Evolutionary conservation across 306 rosid genomes (phyloP).

Genomic region (Bauhinia variegata): DNA sequence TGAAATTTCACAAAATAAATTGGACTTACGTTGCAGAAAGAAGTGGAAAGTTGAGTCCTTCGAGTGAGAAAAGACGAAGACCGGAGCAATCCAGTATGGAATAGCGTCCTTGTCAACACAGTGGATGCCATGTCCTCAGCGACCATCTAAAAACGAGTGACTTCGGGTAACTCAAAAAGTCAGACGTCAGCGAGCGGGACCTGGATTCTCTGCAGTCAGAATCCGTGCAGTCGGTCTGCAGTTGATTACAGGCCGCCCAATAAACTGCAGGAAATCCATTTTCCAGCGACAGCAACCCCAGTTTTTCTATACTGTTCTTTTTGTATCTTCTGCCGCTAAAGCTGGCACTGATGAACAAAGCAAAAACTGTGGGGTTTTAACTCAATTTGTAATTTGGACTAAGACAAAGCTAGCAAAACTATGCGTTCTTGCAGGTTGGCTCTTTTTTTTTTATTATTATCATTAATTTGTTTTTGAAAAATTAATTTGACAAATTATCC

Average conservation of each 20-base stretch:
- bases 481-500: too few relatives aligned
- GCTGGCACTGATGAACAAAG: background rate
- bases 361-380: too few relatives aligned
- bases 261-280: too few relatives aligned
- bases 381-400: too few relatives aligned
- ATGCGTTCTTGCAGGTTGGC: too few relatives aligned
- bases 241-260: too few relatives aligned
- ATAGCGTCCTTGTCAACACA: slow-evolving; percentile 55
- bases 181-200: slow-evolving; percentile 24
- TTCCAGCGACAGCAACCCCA: slow-evolving; percentile 28
- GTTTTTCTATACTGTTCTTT: background rate
- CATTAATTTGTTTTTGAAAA: too few relatives aligned
- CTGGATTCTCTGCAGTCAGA: too few relatives aligned
- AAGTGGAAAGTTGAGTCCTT: slow-evolving; percentile 55
- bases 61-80: slow-evolving; percentile 43
- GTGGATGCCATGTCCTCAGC: slow-evolving; percentile 67
- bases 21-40: slow-evolving; percentile 60
- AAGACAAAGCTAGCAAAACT: too few relatives aligned
- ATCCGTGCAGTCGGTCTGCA: too few relatives aligned
- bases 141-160: slow-evolving; percentile 38
- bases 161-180: background rate
- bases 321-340: slow-evolving; percentile 11
- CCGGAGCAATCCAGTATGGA: slow-evolving; percentile 58
- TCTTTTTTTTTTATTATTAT: too few relatives aligned
- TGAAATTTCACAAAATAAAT: slow-evolving; percentile 6